Evolutionary conservation across 208 protist genomes (phyloP), one percentile per base, ranked within the genome.

Genomic region (Leishmania tarentolae): DNA sequence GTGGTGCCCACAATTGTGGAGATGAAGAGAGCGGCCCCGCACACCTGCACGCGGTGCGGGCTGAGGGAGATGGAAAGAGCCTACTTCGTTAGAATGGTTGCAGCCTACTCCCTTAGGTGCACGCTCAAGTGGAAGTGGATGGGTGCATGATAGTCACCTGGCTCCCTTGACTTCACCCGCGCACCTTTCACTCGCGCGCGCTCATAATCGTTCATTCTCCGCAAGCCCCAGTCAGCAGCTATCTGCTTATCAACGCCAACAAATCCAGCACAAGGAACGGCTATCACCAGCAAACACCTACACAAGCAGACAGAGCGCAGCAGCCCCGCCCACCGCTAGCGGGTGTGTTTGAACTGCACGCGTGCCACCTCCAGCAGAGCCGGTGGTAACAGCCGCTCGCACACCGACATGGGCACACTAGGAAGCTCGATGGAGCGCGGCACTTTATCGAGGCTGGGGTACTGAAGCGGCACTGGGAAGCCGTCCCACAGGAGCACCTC

Each of bases 371-470:
- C 76, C 75, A 87, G 80, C 35, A 85, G 68, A 31, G 89, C 81
- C 24, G 90, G 87, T 15, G 85, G 86, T 31, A 91, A 37, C 81
- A 93, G 81, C 15, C 90, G 87, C 76, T 91, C 87, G 15, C 87
- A 89, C 75, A 93, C 86, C 50, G 52, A 68, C 78, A 86, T 86
- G 72, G 82, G 82, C 66, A 86, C 82, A 24, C 82, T 73, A n/a
- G 82, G 66, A 63, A 86, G 47, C 73, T 86, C 82, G 24, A 86
- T 76, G 28, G 78, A 70, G 9, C 72, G 73, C 73, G 82, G 82
- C n/a, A 82, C 77, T 17, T 82, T 76, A 3, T 40, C 40, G 21
- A 71, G 57, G 37, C 52, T 75, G 17, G 65, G 37, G 82, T 82
- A 86, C 78, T 86, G 82, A 35, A 76, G 73, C 50, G 82, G 82